Base-by-base conservation (phyloP, 2,329 filamentous ascomycete species). In the Talaromyces marneffei region DNA sequence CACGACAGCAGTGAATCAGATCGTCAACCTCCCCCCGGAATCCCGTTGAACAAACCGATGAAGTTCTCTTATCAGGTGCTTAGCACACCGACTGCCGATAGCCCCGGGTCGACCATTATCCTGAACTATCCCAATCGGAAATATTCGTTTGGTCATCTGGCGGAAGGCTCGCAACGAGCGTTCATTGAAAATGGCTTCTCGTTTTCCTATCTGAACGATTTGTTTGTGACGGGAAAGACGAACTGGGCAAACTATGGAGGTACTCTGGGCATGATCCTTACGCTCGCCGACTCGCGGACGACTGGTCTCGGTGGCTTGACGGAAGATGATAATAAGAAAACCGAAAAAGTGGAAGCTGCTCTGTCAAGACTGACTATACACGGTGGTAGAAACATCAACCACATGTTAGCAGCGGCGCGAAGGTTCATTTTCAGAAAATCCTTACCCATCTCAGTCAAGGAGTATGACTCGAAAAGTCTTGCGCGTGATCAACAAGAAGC, bases 371-470 rank as follows among this genome's bases (percentile, higher is more conserved):
- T 92, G 62, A 83, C 82, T n/a, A 79, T 97, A 12, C 89, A 95
- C 71, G 92, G 90, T 2, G 86, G 88, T 4, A 85, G 86, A 57
- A 97, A 97, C 71, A 75, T 97, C 59, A 84, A 86, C 50, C 88
- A 97, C 70, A 82, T 85, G 5, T 75, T 99, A 61, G 92, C 91
- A n/a, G 90, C 92, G 0, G 87, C 89, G 16, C 84, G 94, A 50
- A 81, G 87, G 33, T 96, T 96, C 74, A 85, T 97, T 55, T 93
- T 97, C 68, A 84, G 94, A 39, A 92, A 90, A 67, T 88, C 90
- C 0, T 82, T 96, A 71, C 88, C 88, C 0, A 76, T 97, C n/a
- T 79, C 78, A 33, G 81, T 88, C 1, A 81, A 85, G 64, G 94
- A 99, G 74, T 83, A 90, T 54, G 76, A 79, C 42, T 70, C 63